Conservation (phyloP, 1,139 yeast genomes). For the Kurtzmaniella quercitrusa region DNA sequence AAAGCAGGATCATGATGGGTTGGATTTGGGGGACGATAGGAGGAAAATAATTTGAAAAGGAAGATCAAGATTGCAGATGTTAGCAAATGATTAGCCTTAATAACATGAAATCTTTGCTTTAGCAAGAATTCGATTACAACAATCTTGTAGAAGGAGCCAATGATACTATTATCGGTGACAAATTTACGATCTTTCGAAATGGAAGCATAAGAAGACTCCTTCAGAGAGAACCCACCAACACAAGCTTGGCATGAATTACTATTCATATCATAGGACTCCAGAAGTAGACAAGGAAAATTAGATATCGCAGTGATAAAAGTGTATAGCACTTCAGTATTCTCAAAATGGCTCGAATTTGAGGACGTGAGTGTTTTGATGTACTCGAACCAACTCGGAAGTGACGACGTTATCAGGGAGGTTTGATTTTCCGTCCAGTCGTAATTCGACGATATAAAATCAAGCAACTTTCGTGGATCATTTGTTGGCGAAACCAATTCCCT, state of each 20-base stretch:
- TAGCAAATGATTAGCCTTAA: conserved; percentile 22
- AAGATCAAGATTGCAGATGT: conserved; percentile 41
- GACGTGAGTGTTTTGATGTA: conserved; percentile 12
- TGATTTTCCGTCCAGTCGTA: background rate
- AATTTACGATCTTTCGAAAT: conserved; percentile 20
- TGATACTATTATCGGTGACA: conserved; percentile 18
- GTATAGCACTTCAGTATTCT: conserved; percentile 16
- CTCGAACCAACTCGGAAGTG: conserved; percentile 20
- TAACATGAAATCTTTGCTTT: conserved; percentile 5
- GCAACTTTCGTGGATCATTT: background rate
- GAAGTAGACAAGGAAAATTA: conserved; percentile 36
- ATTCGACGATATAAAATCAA: background rate
- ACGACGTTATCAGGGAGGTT: background rate
- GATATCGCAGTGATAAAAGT: conserved; percentile 39
- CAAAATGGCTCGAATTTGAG: conserved; percentile 1
- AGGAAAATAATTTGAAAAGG: conserved; percentile 43
- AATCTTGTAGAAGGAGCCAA: conserved; percentile 19
- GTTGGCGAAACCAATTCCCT: background rate
- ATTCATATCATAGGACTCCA: conserved; percentile 26
- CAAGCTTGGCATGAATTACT: conserved; percentile 28
- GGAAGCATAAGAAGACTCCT: conserved; percentile 18
- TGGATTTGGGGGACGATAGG: conserved; percentile 34
- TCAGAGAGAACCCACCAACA: conserved; percentile 32
- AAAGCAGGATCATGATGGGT: conserved; percentile 18
- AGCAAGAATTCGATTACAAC: conserved; percentile 20